Base-by-base conservation (phyloP, 2,329 filamentous ascomycete genomes). In the Remersonia thermophila region DNA sequence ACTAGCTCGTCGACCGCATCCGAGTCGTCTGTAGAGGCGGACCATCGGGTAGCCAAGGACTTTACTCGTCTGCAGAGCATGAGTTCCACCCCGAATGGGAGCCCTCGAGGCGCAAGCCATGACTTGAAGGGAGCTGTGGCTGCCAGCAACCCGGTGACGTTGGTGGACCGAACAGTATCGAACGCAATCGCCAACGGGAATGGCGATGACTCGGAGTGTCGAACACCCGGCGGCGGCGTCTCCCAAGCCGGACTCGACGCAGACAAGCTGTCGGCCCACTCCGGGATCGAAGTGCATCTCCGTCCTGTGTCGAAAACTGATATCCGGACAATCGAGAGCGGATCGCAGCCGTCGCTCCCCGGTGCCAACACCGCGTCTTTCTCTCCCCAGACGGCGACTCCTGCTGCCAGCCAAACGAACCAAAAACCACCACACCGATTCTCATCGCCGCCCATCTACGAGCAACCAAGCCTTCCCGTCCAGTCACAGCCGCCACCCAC, bases 291-390 rank as follows among this genome's bases (percentile, higher is more conserved):
- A 31, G 41, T 54, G 33, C 47, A 54, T 33, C 40, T 51, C 16
- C 56, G 52, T 37, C 53, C 56, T 8, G 45, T 49, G 18, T 45
- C 46, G 33, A 49, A 41, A 36, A 41, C 38, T 16, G 51, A 49
- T 16, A 33, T 47, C 14, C 39, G 43, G 18, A 51, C 52, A 28
- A 44, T 51, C 14, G 52, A 57, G 36, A 46, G 48, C 28, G 47
- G 47, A 18, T 18, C 34, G 14, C 17, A 23, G 32, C 13, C 33
- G 26, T 23, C 35, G 16, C 14, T 71, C 80, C 42, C 67, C 76
- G 51, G 74, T 77, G 46, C 80, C 79, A 4, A 77, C 77, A 2
- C 77, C 80, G 8, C 67, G 77, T 35, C 51, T 72, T 50, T 73
- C 75, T 47, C 54, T 55, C 29, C 20, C 5, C 20, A 5, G 9